phyloP scores from a whole-genome alignment of 106 monocot species.

The Posidonia australis region DNA sequence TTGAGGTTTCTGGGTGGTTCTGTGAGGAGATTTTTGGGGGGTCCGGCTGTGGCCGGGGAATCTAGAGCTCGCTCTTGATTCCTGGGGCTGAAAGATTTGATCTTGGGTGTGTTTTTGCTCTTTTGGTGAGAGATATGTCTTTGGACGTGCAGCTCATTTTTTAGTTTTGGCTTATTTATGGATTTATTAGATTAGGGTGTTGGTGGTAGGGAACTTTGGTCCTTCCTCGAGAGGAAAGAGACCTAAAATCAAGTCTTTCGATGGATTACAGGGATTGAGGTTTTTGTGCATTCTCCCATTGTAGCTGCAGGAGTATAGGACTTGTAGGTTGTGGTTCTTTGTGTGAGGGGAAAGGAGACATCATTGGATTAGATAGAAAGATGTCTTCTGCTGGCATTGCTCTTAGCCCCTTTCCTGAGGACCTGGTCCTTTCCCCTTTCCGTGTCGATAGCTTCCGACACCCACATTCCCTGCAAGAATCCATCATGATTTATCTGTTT shows the following conservation, averaged over 20 bases:
- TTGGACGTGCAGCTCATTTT: neutral
- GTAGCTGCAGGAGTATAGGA: neutral
- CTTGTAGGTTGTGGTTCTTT: neutral
- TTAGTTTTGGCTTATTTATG: neutral
- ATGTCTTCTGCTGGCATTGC: conserved; percentile 55
- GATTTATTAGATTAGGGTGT: neutral
- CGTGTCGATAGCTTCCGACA: conserved; percentile 30
- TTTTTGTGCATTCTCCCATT: neutral
- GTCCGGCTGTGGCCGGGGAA: conserved; percentile 1
- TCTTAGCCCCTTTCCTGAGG: conserved; percentile 26
- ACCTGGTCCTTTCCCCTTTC: conserved; percentile 22
- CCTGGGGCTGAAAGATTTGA: conserved; percentile 2
- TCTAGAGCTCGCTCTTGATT: conserved; percentile 1
- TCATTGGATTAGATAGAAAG: neutral
- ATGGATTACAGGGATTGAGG: neutral
- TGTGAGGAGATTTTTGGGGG: neutral
- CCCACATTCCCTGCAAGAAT: conserved; percentile 31
- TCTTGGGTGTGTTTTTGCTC: neutral
- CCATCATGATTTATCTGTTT: conserved; percentile 55
- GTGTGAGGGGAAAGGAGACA: no score
- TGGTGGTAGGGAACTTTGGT: neutral
- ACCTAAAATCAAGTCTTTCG: neutral
- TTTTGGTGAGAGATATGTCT: neutral
- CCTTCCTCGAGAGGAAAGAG: neutral
- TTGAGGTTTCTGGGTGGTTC: no score